phyloP scores from a whole-genome alignment of 1,284 basidiomycete genomes.

The Tetrapyrgos nigripes region DNA sequence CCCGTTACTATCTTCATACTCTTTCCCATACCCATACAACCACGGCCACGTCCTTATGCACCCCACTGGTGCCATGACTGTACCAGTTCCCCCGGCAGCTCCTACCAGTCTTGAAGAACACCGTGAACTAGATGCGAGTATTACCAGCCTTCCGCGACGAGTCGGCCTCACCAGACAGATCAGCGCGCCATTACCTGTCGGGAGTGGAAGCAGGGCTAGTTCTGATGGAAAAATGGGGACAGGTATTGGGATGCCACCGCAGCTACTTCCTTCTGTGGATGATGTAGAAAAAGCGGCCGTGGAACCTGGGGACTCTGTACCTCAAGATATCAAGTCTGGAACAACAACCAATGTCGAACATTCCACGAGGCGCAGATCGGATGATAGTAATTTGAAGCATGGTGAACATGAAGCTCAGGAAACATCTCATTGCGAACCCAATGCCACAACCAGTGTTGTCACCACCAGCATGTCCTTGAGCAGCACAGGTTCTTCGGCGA shows the following conservation, averaged over 20 bases:
- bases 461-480: neutral
- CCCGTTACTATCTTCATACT: slow-evolving; percentile 16
- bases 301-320: neutral
- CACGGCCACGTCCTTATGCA: slow-evolving; percentile 14
- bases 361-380: neutral
- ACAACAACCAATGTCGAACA: neutral
- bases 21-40: slow-evolving; percentile 14
- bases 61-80: slow-evolving; percentile 16
- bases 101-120: neutral
- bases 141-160: neutral
- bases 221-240: slow-evolving; percentile 6
- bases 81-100: slow-evolving; percentile 8
- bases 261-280: slow-evolving; percentile 8
- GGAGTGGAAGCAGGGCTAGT: slow-evolving; percentile 4
- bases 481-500: slow-evolving; percentile 1
- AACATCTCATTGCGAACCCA: neutral
- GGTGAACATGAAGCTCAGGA: neutral
- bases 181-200: slow-evolving; percentile 18
- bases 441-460: neutral
- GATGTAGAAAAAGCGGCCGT: slow-evolving; percentile 6
- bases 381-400: neutral
- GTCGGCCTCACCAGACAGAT: slow-evolving; percentile 15
- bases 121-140: neutral
- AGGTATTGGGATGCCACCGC: slow-evolving; percentile 11
- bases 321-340: neutral